Base-by-base conservation (phyloP, 1,284 basidiomycete species). In the Somion occarium region DNA sequence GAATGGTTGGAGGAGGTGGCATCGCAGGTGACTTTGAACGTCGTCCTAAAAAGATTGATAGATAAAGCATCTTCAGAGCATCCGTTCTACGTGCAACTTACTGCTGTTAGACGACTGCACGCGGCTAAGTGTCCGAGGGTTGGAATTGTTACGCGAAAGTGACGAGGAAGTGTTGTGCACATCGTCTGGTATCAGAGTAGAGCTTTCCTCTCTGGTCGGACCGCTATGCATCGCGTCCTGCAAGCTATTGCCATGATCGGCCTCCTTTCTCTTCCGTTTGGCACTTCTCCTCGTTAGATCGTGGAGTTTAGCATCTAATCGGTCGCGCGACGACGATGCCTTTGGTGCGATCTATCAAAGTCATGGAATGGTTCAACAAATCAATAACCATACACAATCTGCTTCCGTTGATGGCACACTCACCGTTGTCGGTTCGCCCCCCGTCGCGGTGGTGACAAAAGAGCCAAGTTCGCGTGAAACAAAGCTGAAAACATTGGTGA, bases 401-500 rank as follows among this genome's bases (percentile, higher is more conserved):
- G 30, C 30, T 7, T 34, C 30, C 30, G 30, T 34, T 7, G 7
- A 7, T 24, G 39, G 18, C n/a, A 20, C 19, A 44, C 59, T 38
- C 42, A 67, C 67, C 59, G 61, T 56, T 41, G 58, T 51, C 5
- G 66, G 56, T 5, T 63, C 56, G 15, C 69, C 69, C 2, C 83
- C 83, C 3, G 81, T 80, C 47, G 86, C 87, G 59, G 73, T 82
- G 37, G 75, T 67, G 18, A 88, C 74, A 64, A 89, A 89, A 13
- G 82, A 82, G 45, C 80, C 80, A 25, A 89, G 60, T 64, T 89
- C 86, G 43, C 79, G 72, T n/a, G 85, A 79, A 3, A 89, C 78
- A 61, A 82, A 86, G 61, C 67, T 76, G 59, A 88, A 73, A 5
- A 88, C 82, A 55, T 79, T 79, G 3, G 83, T 79, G 38, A 89